phyloP scores from a whole-genome alignment of 441 rosid genomes.

The Populus tomentosa region DNA sequence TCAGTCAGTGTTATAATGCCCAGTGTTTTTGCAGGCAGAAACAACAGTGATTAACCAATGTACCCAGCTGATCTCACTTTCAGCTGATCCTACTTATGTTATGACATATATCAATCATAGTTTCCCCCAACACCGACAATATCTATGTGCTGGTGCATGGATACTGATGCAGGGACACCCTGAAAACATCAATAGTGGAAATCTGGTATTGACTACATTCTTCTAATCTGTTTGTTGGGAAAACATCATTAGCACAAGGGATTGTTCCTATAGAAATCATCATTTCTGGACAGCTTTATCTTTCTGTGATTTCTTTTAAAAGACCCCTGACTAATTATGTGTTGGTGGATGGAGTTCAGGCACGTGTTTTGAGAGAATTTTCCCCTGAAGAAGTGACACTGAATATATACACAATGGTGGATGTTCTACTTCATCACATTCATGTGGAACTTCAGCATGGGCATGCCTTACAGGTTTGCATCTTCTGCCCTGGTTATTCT shows the following conservation, averaged over 20 bases:
- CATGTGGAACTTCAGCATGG: conserved; percentile 79
- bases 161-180: conserved; percentile 88
- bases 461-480: conserved; percentile 58
- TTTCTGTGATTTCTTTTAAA: conserved; percentile 10
- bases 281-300: background rate
- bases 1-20: conserved; percentile 9
- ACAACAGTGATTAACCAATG: conserved; percentile 89
- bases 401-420: conserved; percentile 94
- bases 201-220: conserved; percentile 49
- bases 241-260: conserved; percentile 1
- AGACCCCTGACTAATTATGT: conserved; percentile 7
- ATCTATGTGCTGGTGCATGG: conserved; percentile 96
- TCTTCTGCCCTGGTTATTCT: conserved; percentile 11
- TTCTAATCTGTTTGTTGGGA: conserved; percentile 13
- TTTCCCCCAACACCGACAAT: conserved; percentile 75
- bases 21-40: conserved; percentile 55
- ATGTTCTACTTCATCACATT: conserved; percentile 83
- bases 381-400: conserved; percentile 93
- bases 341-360: conserved; percentile 40
- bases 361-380: conserved; percentile 77
- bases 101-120: conserved; percentile 75
- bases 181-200: conserved; percentile 76
- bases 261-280: background rate
- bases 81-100: conserved; percentile 76
- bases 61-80: conserved; percentile 78